A percentile compares a stretch with the other conserved stretches of the same genome.
Conservation (phyloP, 1,284 basidiomycete genomes). For the Austropuccinia psidii region DNA sequence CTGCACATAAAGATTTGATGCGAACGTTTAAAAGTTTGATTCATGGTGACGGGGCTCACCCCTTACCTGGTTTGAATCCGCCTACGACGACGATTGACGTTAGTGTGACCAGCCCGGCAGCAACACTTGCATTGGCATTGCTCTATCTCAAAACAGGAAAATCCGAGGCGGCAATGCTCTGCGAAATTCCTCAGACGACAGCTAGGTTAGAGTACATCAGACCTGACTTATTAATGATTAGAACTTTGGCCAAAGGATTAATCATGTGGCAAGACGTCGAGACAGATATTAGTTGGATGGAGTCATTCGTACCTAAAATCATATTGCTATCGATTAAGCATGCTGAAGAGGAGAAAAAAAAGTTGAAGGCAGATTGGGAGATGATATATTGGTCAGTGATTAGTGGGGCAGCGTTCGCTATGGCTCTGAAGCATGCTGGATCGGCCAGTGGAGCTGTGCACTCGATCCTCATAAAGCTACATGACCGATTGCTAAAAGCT, state of each 20-base stretch:
- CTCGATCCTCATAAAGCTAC: constrained; percentile 67
- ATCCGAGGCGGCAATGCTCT: constrained; percentile 71
- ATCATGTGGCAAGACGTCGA: constrained; percentile 79
- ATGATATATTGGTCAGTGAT: constrained; percentile 81
- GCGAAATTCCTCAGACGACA: constrained; percentile 71
- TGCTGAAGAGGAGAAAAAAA: constrained; percentile 48
- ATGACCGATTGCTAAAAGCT: constrained; percentile 59
- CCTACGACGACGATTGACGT: constrained; percentile 64
- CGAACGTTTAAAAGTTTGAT: constrained; percentile 31
- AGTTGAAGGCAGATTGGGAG: constrained; percentile 62
- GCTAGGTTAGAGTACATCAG: constrained; percentile 73
- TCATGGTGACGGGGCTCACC: constrained; percentile 37
- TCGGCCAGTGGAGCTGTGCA: constrained; percentile 81
- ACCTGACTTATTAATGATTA: constrained; percentile 74
- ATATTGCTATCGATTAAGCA: constrained; percentile 59
- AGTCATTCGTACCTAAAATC: constrained; percentile 62
- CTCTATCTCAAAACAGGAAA: constrained; percentile 84
- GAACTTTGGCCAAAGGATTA: constrained; percentile 67
- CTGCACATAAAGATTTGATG: constrained; percentile 38
- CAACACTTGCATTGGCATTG: constrained; percentile 77
- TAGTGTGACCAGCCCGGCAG: constrained; percentile 79
- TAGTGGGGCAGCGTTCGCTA: constrained; percentile 79
- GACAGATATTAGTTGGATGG: constrained; percentile 70
- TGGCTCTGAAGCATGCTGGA: constrained; percentile 88
- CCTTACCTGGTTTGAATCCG: constrained; percentile 46